Evolutionary conservation across 148 eudicot species (phyloP), one percentile per base, ranked within the genome.

Genomic region (Cornus suecica): DNA sequence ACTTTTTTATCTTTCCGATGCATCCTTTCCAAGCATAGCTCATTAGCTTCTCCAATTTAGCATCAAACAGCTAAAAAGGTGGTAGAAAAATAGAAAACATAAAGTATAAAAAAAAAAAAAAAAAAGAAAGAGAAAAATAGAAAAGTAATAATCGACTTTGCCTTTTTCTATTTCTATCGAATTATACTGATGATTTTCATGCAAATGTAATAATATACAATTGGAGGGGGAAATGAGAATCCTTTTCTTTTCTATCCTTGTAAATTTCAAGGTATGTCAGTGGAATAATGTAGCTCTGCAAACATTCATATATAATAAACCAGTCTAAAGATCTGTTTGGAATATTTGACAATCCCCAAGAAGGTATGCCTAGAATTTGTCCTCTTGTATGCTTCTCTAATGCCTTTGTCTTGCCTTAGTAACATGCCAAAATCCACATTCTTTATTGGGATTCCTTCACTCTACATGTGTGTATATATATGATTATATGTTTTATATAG

Each of bases 401-500:
- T 72, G 58, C 37, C 20, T 70, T 76, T 80, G 77, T 84, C 83
- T 84, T 48, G 81, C 83, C 77, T 71, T 77, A 74, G 84, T 80
- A 84, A 80, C 84, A 80, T 84, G 84, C 82, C 87, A 81, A 84
- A 81, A 76, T 78, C 74, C 75, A 51, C 51, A 78, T 84, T 78
- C 84, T 70, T 83, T 75, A 84, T 81, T 81, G 87, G 84, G 87
- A 84, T 84, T 80, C 86, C 73, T 75, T 83, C 80, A 65, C 80
- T 72, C 75, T 68, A 10, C n/a, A 14, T 16, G 16, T 22, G 51
- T 79, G 58, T 68, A 28, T 67, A 60, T 45, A 37, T 34, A 77
- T 77, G 34, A 4, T n/a, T 51, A 29, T 56, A 30, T 73, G 64
- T 34, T 68, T 56, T 26, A 18, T 74, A 26, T 27, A 66, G 77